These are phyloP conservation scores for Curvularia verruculosa DNA, from an alignment of 2,329 filamentous ascomycete genomes.

Conservation along the genomic window DNA sequence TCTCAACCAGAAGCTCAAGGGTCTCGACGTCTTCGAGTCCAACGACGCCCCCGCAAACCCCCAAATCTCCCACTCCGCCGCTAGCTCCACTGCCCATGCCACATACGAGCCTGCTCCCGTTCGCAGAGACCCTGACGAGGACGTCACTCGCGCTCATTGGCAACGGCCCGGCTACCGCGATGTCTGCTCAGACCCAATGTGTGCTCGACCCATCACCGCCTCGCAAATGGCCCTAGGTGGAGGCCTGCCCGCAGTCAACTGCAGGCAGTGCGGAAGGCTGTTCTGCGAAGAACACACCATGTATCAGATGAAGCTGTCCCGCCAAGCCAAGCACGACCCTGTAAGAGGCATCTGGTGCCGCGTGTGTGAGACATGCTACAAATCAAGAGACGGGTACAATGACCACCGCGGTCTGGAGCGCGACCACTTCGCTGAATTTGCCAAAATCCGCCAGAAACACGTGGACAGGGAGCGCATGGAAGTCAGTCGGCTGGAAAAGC, in stretches of 20 bases:
- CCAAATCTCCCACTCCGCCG: constrained; percentile 37
- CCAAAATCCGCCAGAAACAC: constrained; percentile 71
- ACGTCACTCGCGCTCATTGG: constrained; percentile 90
- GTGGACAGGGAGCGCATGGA: constrained; percentile 88
- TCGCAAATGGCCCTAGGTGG: constrained; percentile 71
- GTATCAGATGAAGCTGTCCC: constrained; percentile 98
- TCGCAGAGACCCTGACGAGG: constrained; percentile 78
- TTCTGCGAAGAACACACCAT: constrained; percentile 99
- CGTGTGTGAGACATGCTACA: constrained; percentile 99
- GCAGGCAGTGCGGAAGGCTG: constrained; percentile 86
- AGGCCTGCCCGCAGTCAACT: constrained; percentile 86
- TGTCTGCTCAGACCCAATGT: constrained; percentile 84
- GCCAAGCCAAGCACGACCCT: constrained; percentile 87
- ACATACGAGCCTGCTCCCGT: constrained; percentile 41
- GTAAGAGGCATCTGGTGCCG: constrained; percentile 89
- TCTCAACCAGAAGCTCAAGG: constrained; percentile 91
- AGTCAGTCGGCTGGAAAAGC: constrained; percentile 86
- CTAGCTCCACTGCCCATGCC: constrained; percentile 40
- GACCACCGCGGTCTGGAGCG: constrained; percentile 75
- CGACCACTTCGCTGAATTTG: constrained; percentile 76
- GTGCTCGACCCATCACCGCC: constrained; percentile 57
- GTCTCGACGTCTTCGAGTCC: constrained; percentile 90
- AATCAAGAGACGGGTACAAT: constrained; percentile 93
- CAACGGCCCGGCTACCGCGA: constrained; percentile 77
- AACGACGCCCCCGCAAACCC: constrained; percentile 69